These are phyloP conservation scores for Irpex sp. DNA, from an alignment of 1,284 basidiomycete species.

Conservation along the genomic window DNA sequence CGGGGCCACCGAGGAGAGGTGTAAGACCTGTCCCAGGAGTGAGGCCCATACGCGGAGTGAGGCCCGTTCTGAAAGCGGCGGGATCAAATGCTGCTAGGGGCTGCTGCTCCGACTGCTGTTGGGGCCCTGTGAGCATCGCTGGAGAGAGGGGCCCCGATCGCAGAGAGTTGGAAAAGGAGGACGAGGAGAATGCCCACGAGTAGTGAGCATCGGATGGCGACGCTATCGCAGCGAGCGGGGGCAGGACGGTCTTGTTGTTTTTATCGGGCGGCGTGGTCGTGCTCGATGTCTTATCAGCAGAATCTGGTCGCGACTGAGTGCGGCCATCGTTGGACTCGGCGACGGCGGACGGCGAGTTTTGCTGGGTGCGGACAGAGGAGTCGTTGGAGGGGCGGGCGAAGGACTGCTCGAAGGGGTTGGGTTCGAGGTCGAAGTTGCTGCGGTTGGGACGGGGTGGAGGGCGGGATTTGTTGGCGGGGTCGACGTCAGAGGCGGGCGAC, in stretches of 20 bases:
- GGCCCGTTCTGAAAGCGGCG: constrained; percentile 73
- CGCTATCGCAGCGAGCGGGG: constrained; percentile 82
- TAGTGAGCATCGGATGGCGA: constrained; percentile 80
- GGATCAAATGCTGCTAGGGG: constrained; percentile 61
- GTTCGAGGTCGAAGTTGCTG: constrained; percentile 80
- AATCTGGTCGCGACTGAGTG: constrained; percentile 30
- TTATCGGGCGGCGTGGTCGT: constrained; percentile 16
- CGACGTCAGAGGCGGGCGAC: constrained; percentile 7
- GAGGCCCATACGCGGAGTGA: constrained; percentile 73
- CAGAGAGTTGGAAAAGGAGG: constrained; percentile 69
- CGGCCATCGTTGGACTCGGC: constrained; percentile 34
- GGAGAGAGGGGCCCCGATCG: constrained; percentile 90
- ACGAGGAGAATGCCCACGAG: constrained; percentile 64
- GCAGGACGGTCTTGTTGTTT: constrained; percentile 67
- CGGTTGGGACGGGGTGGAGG: constrained; percentile 40
- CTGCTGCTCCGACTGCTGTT: constrained; percentile 31
- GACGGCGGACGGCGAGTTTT: constrained; percentile 32
- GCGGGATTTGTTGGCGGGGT: constrained; percentile 12
- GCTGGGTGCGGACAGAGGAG: constrained; percentile 40
- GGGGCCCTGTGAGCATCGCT: constrained; percentile 92
- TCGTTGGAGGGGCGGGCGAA: constrained; percentile 62
- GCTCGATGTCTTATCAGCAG: constrained; percentile 13
- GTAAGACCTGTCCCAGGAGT: constrained; percentile 83
- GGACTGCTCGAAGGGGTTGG: constrained; percentile 95
- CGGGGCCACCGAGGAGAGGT: constrained; percentile 75